Evolutionary conservation across 192 early-diverging fungal species (phyloP).

Genomic region (Linnemannia hyalina): DNA sequence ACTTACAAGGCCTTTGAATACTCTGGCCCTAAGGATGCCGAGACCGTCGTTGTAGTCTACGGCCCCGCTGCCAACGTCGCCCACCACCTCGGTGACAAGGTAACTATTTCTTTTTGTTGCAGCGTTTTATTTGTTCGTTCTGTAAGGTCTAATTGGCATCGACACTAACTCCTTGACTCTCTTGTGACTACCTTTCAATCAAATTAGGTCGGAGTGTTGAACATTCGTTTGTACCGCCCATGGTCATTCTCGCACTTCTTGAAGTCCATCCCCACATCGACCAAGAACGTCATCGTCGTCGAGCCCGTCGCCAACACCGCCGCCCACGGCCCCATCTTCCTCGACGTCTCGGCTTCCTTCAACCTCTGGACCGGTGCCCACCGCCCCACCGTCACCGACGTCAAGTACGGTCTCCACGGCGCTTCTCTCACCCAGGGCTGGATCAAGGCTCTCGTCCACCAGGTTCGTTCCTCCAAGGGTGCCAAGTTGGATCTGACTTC

Average conservation of each 20-base stretch:
- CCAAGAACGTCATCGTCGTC: slow-evolving; percentile 81
- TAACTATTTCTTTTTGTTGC: not conserved
- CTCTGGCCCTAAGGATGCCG: slow-evolving; percentile 75
- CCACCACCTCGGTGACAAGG: slow-evolving; percentile 60
- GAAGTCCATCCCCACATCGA: slow-evolving; percentile 72
- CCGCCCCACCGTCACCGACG: slow-evolving; percentile 59
- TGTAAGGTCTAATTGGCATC: not conserved
- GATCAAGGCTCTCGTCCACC: slow-evolving; percentile 55
- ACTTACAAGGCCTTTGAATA: slow-evolving; percentile 88
- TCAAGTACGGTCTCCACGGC: slow-evolving; percentile 50
- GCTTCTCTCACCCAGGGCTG: slow-evolving; percentile 33
- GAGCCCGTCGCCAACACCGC: slow-evolving; percentile 68
- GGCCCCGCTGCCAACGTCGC: slow-evolving; percentile 70
- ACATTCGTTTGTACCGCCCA: slow-evolving; percentile 85
- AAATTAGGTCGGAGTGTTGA: slow-evolving; percentile 76
- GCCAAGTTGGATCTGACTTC: slow-evolving; percentile 43
- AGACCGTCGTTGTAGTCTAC: slow-evolving; percentile 84
- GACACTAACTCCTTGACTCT: not conserved
- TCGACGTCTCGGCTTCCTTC: slow-evolving; percentile 82
- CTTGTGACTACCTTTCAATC: not conserved
- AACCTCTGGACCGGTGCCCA: slow-evolving; percentile 60
- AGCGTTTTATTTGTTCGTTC: not conserved
- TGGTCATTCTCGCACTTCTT: slow-evolving; percentile 86
- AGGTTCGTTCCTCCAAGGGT: slow-evolving; percentile 30
- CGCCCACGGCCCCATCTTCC: slow-evolving; percentile 75